Percentiles rank a stretch among this genome's conserved stretches.
phyloP scores from a whole-genome alignment of 108 stramenopile genomes.

The Fragilariopsis cylindrus region DNA sequence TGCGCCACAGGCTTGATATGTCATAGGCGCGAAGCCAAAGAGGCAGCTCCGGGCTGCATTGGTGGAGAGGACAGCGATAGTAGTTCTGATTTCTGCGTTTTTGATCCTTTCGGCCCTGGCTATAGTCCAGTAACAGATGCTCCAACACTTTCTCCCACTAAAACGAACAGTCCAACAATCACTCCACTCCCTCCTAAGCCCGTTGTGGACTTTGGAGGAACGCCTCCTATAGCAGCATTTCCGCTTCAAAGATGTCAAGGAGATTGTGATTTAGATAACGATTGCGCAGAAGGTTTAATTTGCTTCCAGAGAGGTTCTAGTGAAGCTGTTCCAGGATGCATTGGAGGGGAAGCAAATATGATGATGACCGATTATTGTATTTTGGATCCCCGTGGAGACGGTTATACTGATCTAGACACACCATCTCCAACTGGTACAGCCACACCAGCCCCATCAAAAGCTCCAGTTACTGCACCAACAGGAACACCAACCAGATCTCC shows the following conservation, averaged over 20 bases:
- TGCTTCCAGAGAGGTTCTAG: conserved; percentile 33
- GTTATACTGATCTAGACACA: conserved; percentile 23
- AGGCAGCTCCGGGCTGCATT: conserved; percentile 59
- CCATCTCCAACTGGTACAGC: conserved; percentile 20
- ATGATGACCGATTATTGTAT: conserved; percentile 38
- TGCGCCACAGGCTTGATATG: conserved; percentile 58
- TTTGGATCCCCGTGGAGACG: conserved; percentile 33
- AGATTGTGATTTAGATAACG: conserved; percentile 28
- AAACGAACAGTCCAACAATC: conserved; percentile 28
- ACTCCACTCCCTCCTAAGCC: conserved; percentile 15
- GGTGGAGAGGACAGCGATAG: conserved; percentile 37
- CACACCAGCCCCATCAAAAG: conserved; percentile 8
- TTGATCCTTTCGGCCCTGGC: conserved; percentile 35
- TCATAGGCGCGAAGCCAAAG: conserved; percentile 34
- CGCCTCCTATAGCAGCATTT: conserved; percentile 24
- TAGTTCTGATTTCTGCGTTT: conserved; percentile 36
- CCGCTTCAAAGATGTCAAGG: conserved; percentile 34
- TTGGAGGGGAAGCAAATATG: conserved; percentile 28
- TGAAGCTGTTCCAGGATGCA: conserved; percentile 46
- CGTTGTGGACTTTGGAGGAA: conserved; percentile 24
- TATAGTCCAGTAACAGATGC: conserved; percentile 20
- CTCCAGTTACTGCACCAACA: conserved; percentile 13
- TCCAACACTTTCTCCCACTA: conserved; percentile 30
- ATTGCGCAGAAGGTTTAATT: conserved; percentile 36
- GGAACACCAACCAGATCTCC: conserved; percentile 8